Evolutionary conservation across 1,139 yeast genomes (phyloP), one percentile per base, ranked within the genome.

Genomic region (Blastobotrys niveus): DNA sequence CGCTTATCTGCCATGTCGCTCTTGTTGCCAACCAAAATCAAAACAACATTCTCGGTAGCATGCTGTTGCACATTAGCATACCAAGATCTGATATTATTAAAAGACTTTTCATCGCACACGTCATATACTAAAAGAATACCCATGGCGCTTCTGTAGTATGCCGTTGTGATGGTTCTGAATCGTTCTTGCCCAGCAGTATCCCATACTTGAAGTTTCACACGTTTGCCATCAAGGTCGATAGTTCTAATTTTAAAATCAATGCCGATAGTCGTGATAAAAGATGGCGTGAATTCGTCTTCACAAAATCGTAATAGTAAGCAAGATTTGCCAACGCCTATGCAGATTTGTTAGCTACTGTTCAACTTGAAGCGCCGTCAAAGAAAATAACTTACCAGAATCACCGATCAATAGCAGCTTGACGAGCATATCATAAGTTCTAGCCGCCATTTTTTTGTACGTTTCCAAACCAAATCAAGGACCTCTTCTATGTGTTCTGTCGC

Each of bases 121-220:
- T 91, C 99, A 67, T 91, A 91, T 41, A 91, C 95, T 56, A 91
- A 77, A 48, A 91, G 80, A 63, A 93, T 91, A 52, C 98, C 99
- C 93, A 88, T 87, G 48, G 99, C 98, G 47, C 97, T 96, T 67
- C 99, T 80, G 71, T 93, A 91, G 72, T 93, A 91, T 10, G 97
- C 87, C 12, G 96, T 86, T 9, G 98, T 93, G 70, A 91, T 91
- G 47, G 98, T 91, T 71, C 97, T 80, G 72, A 91, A 91, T 59
- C 98, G 76, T 67, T 91, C 98, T 71, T 91, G 98, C 34, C 98
- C 98, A 5, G 98, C 98, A 32, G 98, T 91, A 66, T 91, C 98
- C 98, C 98, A 91, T 35, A 91, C 88, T 67, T 91, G 98, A 61
- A 91, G 76, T 70, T 91, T 91, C 67, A 93, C 85, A 57, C 83